Conservation (phyloP, 2,329 filamentous ascomycete genomes). For the Neurospora sp. region DNA sequence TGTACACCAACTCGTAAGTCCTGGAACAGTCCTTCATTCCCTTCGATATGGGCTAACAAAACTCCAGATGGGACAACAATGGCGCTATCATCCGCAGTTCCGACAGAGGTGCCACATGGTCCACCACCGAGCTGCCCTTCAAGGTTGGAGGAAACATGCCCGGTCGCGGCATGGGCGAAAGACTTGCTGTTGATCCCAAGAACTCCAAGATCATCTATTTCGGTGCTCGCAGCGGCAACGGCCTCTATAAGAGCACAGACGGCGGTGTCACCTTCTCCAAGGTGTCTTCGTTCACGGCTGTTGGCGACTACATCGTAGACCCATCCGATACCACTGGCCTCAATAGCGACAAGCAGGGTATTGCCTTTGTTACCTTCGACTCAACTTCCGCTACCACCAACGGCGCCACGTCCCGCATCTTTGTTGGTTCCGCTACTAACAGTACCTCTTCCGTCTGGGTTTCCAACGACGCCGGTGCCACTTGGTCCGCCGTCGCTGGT, state of each 20-base stretch:
- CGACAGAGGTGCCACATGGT: slow-evolving; percentile 44
- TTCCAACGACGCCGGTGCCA: slow-evolving; percentile 41
- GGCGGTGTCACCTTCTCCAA: slow-evolving; percentile 44
- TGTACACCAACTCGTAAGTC: slow-evolving; percentile 38
- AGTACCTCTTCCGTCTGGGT: slow-evolving; percentile 43
- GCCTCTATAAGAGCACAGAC: slow-evolving; percentile 49
- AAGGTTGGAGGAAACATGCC: slow-evolving; percentile 56
- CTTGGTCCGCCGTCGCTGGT: slow-evolving; percentile 39
- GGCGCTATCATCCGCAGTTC: slow-evolving; percentile 45
- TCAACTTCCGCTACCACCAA: slow-evolving; percentile 34
- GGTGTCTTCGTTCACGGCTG: slow-evolving; percentile 40
- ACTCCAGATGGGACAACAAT: slow-evolving; percentile 48
- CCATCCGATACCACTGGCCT: slow-evolving; percentile 34
- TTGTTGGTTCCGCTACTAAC: slow-evolving; percentile 46
- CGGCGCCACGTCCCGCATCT: slow-evolving; percentile 45
- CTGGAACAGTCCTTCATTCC: not conserved
- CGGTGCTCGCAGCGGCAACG: slow-evolving; percentile 48
- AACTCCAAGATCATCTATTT: slow-evolving; percentile 49
- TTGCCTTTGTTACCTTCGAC: slow-evolving; percentile 46
- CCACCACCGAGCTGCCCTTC: slow-evolving; percentile 39
- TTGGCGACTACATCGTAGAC: slow-evolving; percentile 38
- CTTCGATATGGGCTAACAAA: slow-evolving; percentile 24
- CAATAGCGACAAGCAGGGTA: slow-evolving; percentile 35
- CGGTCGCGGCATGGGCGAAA: slow-evolving; percentile 48
- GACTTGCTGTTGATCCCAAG: slow-evolving; percentile 47